Conservation (phyloP, 1,284 basidiomycete species). For the Ganoderma leucocontextum region DNA sequence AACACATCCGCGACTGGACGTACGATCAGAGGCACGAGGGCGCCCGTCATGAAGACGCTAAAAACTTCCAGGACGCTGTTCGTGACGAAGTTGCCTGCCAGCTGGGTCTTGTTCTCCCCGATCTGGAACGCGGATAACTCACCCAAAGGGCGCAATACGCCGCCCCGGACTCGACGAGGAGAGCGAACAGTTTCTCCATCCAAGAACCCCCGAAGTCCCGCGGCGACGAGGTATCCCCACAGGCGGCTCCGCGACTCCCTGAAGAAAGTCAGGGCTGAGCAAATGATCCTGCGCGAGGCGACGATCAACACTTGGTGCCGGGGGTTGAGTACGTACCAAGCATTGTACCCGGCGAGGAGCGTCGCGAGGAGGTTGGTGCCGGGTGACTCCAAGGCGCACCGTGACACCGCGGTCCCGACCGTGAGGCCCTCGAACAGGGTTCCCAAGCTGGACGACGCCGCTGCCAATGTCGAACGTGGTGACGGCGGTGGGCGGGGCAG, state of each 20-base stretch:
- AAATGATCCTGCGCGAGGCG: neutral
- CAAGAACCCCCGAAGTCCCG: neutral
- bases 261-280: too few species aligned
- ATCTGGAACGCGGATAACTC: neutral
- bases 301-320: too few species aligned
- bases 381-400: neutral
- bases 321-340: neutral
- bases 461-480: too few species aligned
- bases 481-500: too few species aligned
- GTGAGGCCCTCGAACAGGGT: neutral
- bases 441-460: neutral
- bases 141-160: neutral
- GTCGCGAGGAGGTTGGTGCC: neutral
- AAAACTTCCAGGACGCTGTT: neutral
- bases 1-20: too few species aligned
- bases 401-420: neutral
- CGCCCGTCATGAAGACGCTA: too few species aligned
- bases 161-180: neutral
- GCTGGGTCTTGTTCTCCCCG: too few species aligned
- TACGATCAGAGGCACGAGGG: too few species aligned
- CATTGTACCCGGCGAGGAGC: too few species aligned
- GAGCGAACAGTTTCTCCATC: neutral
- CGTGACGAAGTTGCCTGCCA: too few species aligned
- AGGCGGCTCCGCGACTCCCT: neutral
- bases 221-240: too few species aligned